Conservation (phyloP, 2,329 filamentous ascomycete species). For the Tympanopsis confertula region DNA sequence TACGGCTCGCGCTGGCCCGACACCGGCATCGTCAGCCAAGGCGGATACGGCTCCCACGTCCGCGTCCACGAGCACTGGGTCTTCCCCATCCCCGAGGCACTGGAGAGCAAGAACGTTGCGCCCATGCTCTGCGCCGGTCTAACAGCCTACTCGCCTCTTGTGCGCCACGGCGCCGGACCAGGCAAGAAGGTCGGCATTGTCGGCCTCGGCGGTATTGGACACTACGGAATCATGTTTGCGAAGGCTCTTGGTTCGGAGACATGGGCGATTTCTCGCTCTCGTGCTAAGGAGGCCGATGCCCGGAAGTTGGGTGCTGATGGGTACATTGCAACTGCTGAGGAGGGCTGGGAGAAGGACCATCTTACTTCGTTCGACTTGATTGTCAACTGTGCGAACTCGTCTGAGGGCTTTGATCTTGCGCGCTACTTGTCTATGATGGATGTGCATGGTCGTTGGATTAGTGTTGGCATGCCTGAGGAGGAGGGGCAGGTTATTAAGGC, state of each 20-base stretch:
- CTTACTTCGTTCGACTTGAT: conserved; percentile 63
- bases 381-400: conserved; percentile 62
- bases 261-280: conserved; percentile 48
- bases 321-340: conserved; percentile 44
- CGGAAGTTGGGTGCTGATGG: conserved; percentile 47
- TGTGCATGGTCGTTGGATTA: conserved; percentile 71
- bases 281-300: conserved; percentile 48
- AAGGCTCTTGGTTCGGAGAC: conserved; percentile 54
- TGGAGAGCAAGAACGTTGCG: conserved; percentile 51
- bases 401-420: conserved; percentile 52
- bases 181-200: conserved; percentile 72
- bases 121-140: conserved; percentile 79
- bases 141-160: conserved; percentile 68
- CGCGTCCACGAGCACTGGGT: conserved; percentile 68
- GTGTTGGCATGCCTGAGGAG: conserved; percentile 69
- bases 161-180: conserved; percentile 62
- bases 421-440: conserved; percentile 71
- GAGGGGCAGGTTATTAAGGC: conserved; percentile 60
- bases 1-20: conserved; percentile 37
- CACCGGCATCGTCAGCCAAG: conserved; percentile 49
- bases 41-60: conserved; percentile 52
- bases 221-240: conserved; percentile 60
- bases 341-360: conserved; percentile 44
- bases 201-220: conserved; percentile 61
- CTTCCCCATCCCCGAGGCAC: conserved; percentile 64